Evolutionary conservation across 768 basidiomycete species (phyloP).

Genomic region (Hemileccinum rubropunctum): DNA sequence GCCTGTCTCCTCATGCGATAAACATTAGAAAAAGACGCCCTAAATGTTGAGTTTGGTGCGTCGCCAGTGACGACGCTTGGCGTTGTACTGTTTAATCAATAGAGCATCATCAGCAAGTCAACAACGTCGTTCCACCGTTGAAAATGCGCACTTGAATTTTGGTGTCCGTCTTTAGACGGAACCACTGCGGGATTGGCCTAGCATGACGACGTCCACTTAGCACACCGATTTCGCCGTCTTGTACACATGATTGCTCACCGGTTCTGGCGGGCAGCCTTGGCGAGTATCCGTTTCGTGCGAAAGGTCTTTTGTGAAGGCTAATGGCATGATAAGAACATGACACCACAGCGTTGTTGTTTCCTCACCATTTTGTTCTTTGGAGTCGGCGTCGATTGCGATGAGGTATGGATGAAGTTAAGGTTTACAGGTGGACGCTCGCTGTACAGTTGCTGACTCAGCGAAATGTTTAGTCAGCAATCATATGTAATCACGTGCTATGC

Average conservation of each 20-base stretch:
- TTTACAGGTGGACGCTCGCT: conserved; percentile 29
- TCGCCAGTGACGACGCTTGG: conserved; percentile 98
- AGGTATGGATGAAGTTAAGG: conserved; percentile 29
- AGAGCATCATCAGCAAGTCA: not conserved
- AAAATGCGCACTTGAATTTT: conserved; percentile 74
- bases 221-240: too few species aligned
- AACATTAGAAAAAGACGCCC: conserved; percentile 15
- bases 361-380: conserved; percentile 50
- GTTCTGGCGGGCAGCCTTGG: conserved; percentile 96
- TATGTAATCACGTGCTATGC: not conserved
- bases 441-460: conserved; percentile 42
- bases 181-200: conserved; percentile 99
- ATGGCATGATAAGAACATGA: conserved; percentile 3
- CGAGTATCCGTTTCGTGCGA: conserved; percentile 94
- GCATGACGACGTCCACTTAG: conserved; percentile 1
- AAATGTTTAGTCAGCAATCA: conserved; percentile 4
- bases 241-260: conserved; percentile 49
- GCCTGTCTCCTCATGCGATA: conserved; percentile 4
- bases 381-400: conserved; percentile 30
- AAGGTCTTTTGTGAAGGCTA: conserved; percentile 99
- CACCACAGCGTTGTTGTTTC: not conserved
- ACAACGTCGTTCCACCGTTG: not conserved
- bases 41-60: conserved; percentile 99
- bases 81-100: conserved; percentile 63
- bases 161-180: conserved; percentile 93